Conservation (phyloP, 345 rosid genomes). For the Clarkia xantiana region DNA sequence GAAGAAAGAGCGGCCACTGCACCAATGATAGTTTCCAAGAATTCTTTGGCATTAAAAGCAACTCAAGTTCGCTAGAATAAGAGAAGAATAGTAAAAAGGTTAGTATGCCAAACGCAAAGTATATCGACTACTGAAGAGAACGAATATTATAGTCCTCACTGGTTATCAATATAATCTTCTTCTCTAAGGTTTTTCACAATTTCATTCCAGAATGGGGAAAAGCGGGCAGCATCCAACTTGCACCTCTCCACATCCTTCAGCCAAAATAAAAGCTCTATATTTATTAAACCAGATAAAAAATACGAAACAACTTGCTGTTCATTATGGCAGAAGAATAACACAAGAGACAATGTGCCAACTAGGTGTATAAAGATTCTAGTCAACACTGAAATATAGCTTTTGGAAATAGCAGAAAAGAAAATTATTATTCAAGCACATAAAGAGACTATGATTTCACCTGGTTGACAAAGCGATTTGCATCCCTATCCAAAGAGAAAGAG, state of each 20-base stretch:
- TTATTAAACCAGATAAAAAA: not conserved
- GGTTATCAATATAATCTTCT: conserved; percentile 74
- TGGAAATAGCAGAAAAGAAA: too few relatives aligned
- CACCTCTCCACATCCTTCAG: conserved; percentile 40
- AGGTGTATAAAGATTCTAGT: too few relatives aligned
- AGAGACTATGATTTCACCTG: conserved; percentile 26
- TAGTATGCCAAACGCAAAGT: conserved; percentile 1
- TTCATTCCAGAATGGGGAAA: conserved; percentile 96
- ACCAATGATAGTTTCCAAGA: conserved; percentile 66
- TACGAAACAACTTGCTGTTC: too few relatives aligned
- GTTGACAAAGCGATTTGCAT: conserved; percentile 20
- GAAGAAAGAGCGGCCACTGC: conserved; percentile 98
- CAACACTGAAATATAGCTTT: too few relatives aligned
- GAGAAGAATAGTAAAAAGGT: not conserved
- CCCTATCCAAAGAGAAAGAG: conserved; percentile 32
- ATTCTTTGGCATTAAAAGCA: conserved; percentile 92
- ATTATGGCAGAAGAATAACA: too few relatives aligned
- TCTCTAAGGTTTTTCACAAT: conserved; percentile 73
- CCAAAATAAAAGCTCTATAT: conserved; percentile 4
- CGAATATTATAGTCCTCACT: conserved; percentile 34
- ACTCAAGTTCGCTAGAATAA: conserved; percentile 64
- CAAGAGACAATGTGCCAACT: too few relatives aligned
- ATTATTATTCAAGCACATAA: not conserved
- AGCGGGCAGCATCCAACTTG: conserved; percentile 71
- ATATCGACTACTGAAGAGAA: not conserved